A percentile compares a stretch with the other conserved stretches of the same genome.
Evolutionary conservation across 805 yeast genomes (phyloP).

Genomic region (Ogataea sp.): DNA sequence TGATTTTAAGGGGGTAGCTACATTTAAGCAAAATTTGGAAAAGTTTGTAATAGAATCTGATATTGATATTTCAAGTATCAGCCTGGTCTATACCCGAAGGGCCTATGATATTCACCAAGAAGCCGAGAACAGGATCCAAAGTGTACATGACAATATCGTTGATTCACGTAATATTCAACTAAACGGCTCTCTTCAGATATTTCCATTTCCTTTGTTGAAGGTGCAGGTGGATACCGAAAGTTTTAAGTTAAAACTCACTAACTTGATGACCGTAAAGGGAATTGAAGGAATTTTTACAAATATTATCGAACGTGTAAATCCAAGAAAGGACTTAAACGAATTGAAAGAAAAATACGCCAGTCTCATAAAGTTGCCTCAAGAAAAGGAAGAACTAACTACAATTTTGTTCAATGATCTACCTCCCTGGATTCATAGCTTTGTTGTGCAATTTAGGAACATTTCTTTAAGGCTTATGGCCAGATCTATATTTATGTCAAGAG

Average conservation of each 20-base stretch:
- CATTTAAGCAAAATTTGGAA: not conserved
- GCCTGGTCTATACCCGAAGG: slow-evolving; percentile 11
- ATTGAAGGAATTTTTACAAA: slow-evolving; percentile 6
- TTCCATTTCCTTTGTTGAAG: slow-evolving; percentile 3
- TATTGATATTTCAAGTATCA: slow-evolving; percentile 14
- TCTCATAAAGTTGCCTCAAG: not conserved
- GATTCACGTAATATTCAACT: slow-evolving; percentile 10
- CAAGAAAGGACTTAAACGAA: not conserved
- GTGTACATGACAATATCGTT: slow-evolving; percentile 2
- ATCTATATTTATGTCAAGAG: slow-evolving; percentile 11
- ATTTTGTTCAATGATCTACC: slow-evolving; percentile 24
- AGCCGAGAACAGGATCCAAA: not conserved
- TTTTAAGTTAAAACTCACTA: slow-evolving; percentile 6
- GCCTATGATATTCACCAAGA: not conserved
- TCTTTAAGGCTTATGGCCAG: slow-evolving; percentile 10
- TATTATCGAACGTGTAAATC: not conserved
- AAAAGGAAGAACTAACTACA: not conserved
- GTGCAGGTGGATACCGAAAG: slow-evolving; percentile 3
- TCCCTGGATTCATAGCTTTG: slow-evolving; percentile 21
- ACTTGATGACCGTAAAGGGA: slow-evolving; percentile 23
- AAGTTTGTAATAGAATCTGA: slow-evolving; percentile 7
- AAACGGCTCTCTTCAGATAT: slow-evolving; percentile 5
- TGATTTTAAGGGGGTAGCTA: slow-evolving; percentile 5
- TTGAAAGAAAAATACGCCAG: not conserved
- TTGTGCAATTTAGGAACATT: slow-evolving; percentile 9